Conservation (phyloP, 768 basidiomycete species). For the Macrocybe gigantea region DNA sequence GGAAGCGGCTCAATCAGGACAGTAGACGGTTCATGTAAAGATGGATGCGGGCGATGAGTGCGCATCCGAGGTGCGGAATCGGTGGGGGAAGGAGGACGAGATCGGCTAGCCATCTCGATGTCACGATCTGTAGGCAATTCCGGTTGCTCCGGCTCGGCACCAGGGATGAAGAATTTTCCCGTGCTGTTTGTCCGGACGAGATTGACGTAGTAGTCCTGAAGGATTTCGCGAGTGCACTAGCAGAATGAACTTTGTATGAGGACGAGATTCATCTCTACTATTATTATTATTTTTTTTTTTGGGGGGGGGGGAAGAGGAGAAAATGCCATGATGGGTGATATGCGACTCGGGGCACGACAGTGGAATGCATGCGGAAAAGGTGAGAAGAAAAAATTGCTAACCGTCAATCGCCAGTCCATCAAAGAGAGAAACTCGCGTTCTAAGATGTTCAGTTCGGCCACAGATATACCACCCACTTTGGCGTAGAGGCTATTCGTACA, state of each 20-base stretch:
- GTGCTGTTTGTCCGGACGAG: conserved; percentile 81
- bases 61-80: conserved; percentile 14
- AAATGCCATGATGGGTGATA: background rate
- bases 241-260: conserved; percentile 19
- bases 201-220: conserved; percentile 92
- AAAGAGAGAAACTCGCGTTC: conserved; percentile 90
- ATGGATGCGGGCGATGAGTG: conserved; percentile 15
- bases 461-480: conserved; percentile 90
- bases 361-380: conserved; percentile 9
- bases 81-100: conserved; percentile 47
- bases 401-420: conserved; percentile 94
- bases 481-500: conserved; percentile 95
- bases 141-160: conserved; percentile 31
- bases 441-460: conserved; percentile 87
- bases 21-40: conserved; percentile 30
- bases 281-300: too few relatives aligned
- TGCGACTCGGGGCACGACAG: conserved; percentile 3
- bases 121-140: conserved; percentile 48
- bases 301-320: too few relatives aligned
- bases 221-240: conserved; percentile 85
- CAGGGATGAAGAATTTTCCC: conserved; percentile 48
- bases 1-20: conserved; percentile 36
- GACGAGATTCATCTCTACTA: conserved; percentile 11
- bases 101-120: conserved; percentile 48
- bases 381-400: conserved; percentile 40